These are phyloP conservation scores for Mortierella sp. DNA, from an alignment of 371 early-diverging fungal species.

Conservation along the genomic window DNA sequence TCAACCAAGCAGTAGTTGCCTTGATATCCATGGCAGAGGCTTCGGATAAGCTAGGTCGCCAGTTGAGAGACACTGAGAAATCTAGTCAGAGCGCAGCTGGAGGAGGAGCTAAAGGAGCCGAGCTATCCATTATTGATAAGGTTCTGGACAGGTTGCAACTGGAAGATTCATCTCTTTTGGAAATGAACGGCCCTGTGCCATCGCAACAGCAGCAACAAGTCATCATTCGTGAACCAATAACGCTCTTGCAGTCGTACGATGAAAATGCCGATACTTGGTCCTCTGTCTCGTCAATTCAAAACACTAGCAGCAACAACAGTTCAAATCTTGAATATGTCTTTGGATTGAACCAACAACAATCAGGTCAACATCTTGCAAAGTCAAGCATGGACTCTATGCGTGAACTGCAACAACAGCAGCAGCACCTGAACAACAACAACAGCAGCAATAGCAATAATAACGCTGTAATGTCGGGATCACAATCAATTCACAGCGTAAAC, in stretches of 20 bases:
- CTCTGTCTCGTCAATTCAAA: constrained; percentile 38
- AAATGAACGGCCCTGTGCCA: too few species aligned
- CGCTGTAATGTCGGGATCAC: background rate
- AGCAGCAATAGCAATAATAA: background rate
- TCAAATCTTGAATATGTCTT: constrained; percentile 44
- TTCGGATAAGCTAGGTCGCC: constrained; percentile 15
- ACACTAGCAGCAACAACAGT: constrained; percentile 42
- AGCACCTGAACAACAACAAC: too few species aligned
- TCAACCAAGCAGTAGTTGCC: constrained; percentile 28
- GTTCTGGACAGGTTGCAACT: constrained; percentile 48
- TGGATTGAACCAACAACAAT: constrained; percentile 29
- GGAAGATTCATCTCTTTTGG: constrained; percentile 9
- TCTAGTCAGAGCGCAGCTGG: background rate
- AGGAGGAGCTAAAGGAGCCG: background rate
- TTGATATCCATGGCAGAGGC: constrained; percentile 16
- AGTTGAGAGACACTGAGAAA: background rate
- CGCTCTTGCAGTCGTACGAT: constrained; percentile 17
- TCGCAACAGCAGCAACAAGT: background rate
- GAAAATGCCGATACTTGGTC: constrained; percentile 54
- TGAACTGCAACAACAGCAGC: background rate
- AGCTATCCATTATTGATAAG: constrained; percentile 45
- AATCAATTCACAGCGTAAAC: background rate
- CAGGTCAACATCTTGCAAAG: constrained; percentile 7
- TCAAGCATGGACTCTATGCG: constrained; percentile 46
- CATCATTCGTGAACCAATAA: constrained; percentile 1